These are phyloP conservation scores for Crepidotus variabilis DNA, from an alignment of 768 basidiomycete genomes.

Conservation along the genomic window DNA sequence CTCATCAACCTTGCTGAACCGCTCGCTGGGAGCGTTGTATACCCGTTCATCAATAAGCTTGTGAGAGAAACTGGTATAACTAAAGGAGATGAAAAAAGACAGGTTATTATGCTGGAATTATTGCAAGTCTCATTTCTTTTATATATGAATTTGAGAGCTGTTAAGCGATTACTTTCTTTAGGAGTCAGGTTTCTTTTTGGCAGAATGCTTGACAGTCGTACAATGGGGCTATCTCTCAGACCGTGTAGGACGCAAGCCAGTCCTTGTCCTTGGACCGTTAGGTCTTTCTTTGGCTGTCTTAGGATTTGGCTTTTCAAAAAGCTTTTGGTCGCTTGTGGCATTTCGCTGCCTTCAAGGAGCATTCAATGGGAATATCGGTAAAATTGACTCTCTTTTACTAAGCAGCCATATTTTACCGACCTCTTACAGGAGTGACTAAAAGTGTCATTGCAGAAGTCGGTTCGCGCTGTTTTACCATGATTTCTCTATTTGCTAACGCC, in stretches of 20 bases:
- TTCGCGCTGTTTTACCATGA: background rate
- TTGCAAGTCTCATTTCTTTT: conserved; percentile 25
- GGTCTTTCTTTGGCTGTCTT: conserved; percentile 37
- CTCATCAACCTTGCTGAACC: conserved; percentile 40
- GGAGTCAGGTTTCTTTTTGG: conserved; percentile 42
- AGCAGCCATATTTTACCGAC: too few relatives aligned
- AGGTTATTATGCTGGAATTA: conserved; percentile 46
- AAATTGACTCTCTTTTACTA: background rate
- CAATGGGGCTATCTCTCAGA: conserved; percentile 44
- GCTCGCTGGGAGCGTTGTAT: conserved; percentile 37
- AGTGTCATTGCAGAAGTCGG: conserved; percentile 43
- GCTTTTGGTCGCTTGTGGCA: conserved; percentile 29
- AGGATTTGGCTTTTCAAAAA: conserved; percentile 37
- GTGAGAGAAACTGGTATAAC: conserved; percentile 42
- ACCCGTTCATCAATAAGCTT: conserved; percentile 43
- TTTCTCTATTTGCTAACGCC: background rate
- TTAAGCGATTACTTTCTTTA: conserved; percentile 11
- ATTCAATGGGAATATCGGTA: conserved; percentile 35
- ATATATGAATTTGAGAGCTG: background rate
- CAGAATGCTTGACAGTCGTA: conserved; percentile 39
- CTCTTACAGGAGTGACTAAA: conserved; percentile 43
- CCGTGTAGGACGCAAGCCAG: conserved; percentile 37
- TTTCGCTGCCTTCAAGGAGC: conserved; percentile 30
- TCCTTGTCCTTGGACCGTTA: conserved; percentile 38
- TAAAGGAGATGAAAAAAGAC: conserved; percentile 39